These are phyloP conservation scores for Rhodocollybia butyracea DNA, from an alignment of 768 basidiomycete species.

Conservation along the genomic window DNA sequence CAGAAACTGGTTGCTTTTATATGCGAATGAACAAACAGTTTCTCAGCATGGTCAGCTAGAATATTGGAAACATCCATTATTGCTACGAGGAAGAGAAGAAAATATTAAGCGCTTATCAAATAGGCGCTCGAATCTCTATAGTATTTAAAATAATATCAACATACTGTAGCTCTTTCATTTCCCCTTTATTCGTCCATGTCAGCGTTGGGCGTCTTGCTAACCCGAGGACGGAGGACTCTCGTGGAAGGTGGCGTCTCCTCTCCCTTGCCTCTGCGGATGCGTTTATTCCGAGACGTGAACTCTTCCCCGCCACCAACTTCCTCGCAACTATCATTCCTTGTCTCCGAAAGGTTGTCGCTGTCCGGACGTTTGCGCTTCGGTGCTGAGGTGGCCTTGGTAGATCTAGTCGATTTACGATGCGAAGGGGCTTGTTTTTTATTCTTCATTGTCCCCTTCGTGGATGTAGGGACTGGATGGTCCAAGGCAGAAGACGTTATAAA, in stretches of 20 bases:
- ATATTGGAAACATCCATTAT: conserved; percentile 81
- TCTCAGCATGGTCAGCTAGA: conserved; percentile 68
- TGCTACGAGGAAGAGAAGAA: neutral
- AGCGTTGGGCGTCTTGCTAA: conserved; percentile 48
- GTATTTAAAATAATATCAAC: too few relatives aligned
- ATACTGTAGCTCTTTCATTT: conserved; percentile 49
- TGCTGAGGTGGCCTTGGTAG: neutral
- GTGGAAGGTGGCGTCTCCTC: conserved; percentile 26
- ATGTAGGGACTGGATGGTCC: too few relatives aligned
- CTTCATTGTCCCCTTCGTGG: too few relatives aligned
- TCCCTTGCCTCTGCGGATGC: conserved; percentile 11
- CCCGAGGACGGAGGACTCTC: conserved; percentile 59
- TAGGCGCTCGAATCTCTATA: neutral
- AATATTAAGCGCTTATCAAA: neutral
- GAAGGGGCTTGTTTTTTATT: conserved; percentile 4
- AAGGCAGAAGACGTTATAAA: too few relatives aligned
- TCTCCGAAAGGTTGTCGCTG: conserved; percentile 10
- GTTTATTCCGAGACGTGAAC: conserved; percentile 8
- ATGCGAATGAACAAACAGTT: conserved; percentile 51
- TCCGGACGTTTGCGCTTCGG: conserved; percentile 11
- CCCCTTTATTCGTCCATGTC: conserved; percentile 46
- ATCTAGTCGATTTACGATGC: neutral
- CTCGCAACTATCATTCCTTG: conserved; percentile 12
- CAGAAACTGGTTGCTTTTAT: neutral
- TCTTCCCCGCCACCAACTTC: conserved; percentile 11